Conservation (phyloP, 2,329 filamentous ascomycete genomes). For the Pseudocercospora fuligena region DNA sequence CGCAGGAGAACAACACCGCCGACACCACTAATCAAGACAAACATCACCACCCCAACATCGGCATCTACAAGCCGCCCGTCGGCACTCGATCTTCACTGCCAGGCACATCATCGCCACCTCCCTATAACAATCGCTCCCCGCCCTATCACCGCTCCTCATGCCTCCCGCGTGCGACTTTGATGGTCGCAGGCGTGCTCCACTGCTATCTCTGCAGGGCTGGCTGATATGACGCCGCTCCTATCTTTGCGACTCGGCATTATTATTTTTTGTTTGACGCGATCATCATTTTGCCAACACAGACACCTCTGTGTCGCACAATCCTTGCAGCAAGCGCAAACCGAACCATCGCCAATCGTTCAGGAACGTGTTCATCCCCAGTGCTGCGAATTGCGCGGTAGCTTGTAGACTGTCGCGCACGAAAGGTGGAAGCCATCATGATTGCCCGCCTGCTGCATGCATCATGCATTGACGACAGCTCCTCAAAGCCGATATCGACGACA, state of each 20-base stretch:
- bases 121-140: neutral
- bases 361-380: constrained; percentile 15
- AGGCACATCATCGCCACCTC: neutral
- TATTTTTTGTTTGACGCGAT: neutral
- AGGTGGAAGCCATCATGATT: constrained; percentile 5
- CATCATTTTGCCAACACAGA: neutral
- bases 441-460: neutral
- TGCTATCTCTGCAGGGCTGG: neutral
- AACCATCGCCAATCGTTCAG: constrained; percentile 15
- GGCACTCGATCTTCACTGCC: constrained; percentile 1
- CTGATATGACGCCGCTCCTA: neutral
- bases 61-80: neutral
- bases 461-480: too few species aligned
- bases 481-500: too few species aligned
- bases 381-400: constrained; percentile 3
- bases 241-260: neutral
- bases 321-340: neutral
- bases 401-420: neutral
- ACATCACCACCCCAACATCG: neutral
- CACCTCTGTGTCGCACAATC: constrained; percentile 2
- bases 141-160: neutral
- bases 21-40: neutral
- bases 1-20: too few species aligned
- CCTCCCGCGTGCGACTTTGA: constrained; percentile 1
- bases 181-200: constrained; percentile 1